Conservation (phyloP, 208 protist species). For the Trypanosoma rangeli region DNA sequence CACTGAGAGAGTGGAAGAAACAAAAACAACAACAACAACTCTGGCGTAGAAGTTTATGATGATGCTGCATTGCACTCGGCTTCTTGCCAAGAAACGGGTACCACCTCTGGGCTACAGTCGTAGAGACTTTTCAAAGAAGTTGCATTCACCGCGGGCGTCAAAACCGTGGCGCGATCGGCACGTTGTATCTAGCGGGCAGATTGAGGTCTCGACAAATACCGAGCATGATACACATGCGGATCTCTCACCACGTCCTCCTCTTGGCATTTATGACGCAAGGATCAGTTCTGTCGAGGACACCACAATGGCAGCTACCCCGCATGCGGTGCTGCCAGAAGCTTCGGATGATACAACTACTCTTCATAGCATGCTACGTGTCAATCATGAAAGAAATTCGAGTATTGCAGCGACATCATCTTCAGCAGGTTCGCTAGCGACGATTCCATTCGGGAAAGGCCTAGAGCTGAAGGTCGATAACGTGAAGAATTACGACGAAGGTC, state of each 20-base stretch:
- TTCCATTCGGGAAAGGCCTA: slow-evolving; percentile 78
- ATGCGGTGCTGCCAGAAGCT: slow-evolving; percentile 1
- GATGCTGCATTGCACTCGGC: slow-evolving; percentile 36
- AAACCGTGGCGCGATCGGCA: slow-evolving; percentile 81
- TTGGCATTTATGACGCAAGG: slow-evolving; percentile 65
- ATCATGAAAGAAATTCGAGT: neutral
- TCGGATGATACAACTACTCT: slow-evolving; percentile 1
- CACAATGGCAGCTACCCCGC: slow-evolving; percentile 2
- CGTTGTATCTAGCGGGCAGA: slow-evolving; percentile 42
- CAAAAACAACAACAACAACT: slow-evolving; percentile 10
- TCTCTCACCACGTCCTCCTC: slow-evolving; percentile 41
- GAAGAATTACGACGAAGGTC: slow-evolving; percentile 51
- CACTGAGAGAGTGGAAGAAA: neutral
- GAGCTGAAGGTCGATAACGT: slow-evolving; percentile 76
- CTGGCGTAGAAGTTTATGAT: neutral
- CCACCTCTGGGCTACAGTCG: slow-evolving; percentile 66
- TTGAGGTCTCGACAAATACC: slow-evolving; percentile 60
- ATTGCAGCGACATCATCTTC: neutral
- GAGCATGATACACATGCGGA: slow-evolving; percentile 45
- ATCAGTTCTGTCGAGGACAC: slow-evolving; percentile 4
- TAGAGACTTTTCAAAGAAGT: slow-evolving; percentile 71
- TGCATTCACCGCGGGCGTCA: slow-evolving; percentile 63
- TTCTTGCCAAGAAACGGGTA: slow-evolving; percentile 41
- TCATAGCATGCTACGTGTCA: slow-evolving; percentile 1
- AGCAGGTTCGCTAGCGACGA: slow-evolving; percentile 29